These are phyloP conservation scores for Cryptococcus hybrid DNA, from an alignment of 1,284 basidiomycete species.

Conservation along the genomic window DNA sequence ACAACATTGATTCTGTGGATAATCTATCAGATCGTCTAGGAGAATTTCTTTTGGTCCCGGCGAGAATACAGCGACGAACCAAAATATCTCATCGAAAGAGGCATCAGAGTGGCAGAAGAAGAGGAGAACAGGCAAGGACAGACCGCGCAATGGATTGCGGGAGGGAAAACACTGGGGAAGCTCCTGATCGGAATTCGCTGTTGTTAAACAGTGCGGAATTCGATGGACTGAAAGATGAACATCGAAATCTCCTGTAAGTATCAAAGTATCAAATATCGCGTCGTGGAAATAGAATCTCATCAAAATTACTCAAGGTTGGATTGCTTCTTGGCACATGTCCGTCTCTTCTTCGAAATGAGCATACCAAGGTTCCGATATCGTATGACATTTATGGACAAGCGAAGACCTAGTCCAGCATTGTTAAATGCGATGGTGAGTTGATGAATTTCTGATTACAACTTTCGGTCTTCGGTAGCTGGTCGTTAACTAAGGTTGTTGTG, in stretches of 20 bases:
- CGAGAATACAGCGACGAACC: not conserved
- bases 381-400: slow-evolving; percentile 37
- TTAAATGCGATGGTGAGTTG: slow-evolving; percentile 41
- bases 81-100: not conserved
- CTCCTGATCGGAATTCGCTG: not conserved
- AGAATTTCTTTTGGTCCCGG: slow-evolving; percentile 41
- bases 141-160: slow-evolving; percentile 2
- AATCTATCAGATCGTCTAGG: slow-evolving; percentile 38
- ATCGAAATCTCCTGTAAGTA: slow-evolving; percentile 29
- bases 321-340: slow-evolving; percentile 36
- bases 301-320: slow-evolving; percentile 21
- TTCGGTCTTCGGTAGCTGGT: not conserved
- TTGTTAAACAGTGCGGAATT: slow-evolving; percentile 15
- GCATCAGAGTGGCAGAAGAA: slow-evolving; percentile 11
- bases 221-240: slow-evolving; percentile 35
- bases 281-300: not conserved
- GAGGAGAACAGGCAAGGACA: slow-evolving; percentile 6
- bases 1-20: slow-evolving; percentile 23
- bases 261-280: not conserved
- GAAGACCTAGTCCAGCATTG: slow-evolving; percentile 37
- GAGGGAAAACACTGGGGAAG: not conserved
- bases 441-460: too few species aligned
- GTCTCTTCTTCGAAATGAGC: slow-evolving; percentile 45
- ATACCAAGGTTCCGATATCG: slow-evolving; percentile 42
- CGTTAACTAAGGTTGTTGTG: not conserved